Percentiles rank a stretch among this genome's conserved stretches.
phyloP scores from a whole-genome alignment of 1,139 yeast genomes.

The Hyphopichia pseudoburtonii region DNA sequence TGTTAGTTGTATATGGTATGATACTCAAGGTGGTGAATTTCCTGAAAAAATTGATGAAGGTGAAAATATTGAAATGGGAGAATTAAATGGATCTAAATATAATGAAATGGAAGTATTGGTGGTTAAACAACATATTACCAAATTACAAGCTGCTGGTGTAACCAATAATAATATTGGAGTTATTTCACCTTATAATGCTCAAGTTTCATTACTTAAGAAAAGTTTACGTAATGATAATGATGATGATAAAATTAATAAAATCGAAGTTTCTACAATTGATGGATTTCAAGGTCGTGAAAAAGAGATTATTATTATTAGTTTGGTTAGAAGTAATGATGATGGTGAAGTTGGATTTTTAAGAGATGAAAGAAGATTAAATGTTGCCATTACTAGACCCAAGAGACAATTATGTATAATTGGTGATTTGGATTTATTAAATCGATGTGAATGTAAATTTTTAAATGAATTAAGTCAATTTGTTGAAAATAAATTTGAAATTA shows the following conservation, averaged over 20 bases:
- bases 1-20: constrained; percentile 66
- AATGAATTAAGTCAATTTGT: constrained; percentile 71
- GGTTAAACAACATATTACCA: constrained; percentile 55
- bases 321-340: constrained; percentile 46
- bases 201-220: constrained; percentile 62
- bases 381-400: constrained; percentile 89
- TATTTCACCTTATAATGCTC: constrained; percentile 89
- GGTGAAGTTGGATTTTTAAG: constrained; percentile 73
- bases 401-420: constrained; percentile 85
- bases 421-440: constrained; percentile 63
- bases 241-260: constrained; percentile 15
- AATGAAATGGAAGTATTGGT: constrained; percentile 74
- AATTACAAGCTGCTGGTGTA: constrained; percentile 50
- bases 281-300: constrained; percentile 67
- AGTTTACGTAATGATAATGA: constrained; percentile 24
- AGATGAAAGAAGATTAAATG: constrained; percentile 75
- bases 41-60: constrained; percentile 56
- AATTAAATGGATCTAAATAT: constrained; percentile 50
- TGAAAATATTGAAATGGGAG: constrained; percentile 21
- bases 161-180: constrained; percentile 63
- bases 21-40: constrained; percentile 88
- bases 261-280: constrained; percentile 49
- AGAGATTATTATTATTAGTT: constrained; percentile 65
- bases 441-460: constrained; percentile 48
- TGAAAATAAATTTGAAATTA: constrained; percentile 63